These are phyloP conservation scores for Graphilbum ipis-grandicollis DNA, from an alignment of 2,329 filamentous ascomycete genomes.

Conservation along the genomic window DNA sequence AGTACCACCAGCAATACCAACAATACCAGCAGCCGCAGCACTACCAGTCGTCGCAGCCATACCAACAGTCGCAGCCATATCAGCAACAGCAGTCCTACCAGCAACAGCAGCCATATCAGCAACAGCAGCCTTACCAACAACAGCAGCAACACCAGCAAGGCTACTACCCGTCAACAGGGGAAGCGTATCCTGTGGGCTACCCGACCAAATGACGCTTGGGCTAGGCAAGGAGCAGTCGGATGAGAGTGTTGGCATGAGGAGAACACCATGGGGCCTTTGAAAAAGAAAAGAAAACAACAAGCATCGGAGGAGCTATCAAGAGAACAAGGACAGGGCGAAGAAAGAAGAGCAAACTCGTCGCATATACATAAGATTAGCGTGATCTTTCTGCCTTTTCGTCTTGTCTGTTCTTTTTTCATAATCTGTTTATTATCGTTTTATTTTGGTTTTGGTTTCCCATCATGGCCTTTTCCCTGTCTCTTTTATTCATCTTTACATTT, in stretches of 20 bases:
- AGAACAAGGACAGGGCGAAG: background rate
- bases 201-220: conserved; percentile 11
- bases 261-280: too few relatives aligned
- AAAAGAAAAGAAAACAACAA: background rate
- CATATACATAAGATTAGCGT: background rate
- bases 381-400: background rate
- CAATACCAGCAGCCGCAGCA: too few relatives aligned
- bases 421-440: too few relatives aligned
- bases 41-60: too few relatives aligned
- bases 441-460: too few relatives aligned
- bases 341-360: background rate
- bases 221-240: background rate
- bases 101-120: background rate
- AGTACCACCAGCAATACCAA: background rate
- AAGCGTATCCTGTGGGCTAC: conserved; percentile 14
- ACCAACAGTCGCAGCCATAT: background rate
- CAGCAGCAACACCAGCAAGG: conserved; percentile 1
- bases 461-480: too few relatives aligned
- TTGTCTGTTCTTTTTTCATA: background rate
- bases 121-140: background rate
- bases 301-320: background rate
- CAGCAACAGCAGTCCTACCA: conserved; percentile 8
- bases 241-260: too few relatives aligned
- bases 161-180: conserved; percentile 4
- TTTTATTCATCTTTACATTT: background rate